Evolutionary conservation across 164 flowering plant genomes (phyloP).

Genomic region (Cinnamomum micranthum): DNA sequence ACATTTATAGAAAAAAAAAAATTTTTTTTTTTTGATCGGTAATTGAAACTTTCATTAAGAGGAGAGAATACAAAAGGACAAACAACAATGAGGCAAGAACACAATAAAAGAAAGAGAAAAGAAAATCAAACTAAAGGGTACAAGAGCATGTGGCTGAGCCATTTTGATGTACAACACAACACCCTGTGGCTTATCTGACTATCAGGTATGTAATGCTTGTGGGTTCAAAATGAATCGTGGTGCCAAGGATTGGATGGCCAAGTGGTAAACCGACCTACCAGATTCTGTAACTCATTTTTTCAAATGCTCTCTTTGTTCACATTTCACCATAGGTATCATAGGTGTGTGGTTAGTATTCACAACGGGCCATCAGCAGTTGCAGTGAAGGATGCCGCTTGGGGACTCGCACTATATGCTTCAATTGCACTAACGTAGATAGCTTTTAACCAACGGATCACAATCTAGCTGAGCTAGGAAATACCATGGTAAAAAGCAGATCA

Average conservation of each 20-base stretch:
- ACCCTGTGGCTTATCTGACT: neutral
- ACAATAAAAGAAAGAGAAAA: no score
- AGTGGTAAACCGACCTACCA: constrained; percentile 7
- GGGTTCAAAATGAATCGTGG: constrained; percentile 21
- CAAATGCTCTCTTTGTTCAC: neutral
- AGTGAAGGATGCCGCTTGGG: constrained; percentile 22
- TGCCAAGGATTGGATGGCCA: constrained; percentile 24
- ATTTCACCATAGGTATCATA: neutral
- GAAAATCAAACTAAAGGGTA: no score
- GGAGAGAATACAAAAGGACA: no score
- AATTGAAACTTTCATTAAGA: no score
- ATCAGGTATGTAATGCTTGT: constrained; percentile 11
- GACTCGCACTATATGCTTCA: constrained; percentile 20
- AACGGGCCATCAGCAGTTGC: constrained; percentile 21
- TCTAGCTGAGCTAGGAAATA: neutral
- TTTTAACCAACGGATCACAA: neutral
- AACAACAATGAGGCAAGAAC: no score
- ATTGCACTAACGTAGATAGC: constrained; percentile 4
- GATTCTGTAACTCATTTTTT: neutral
- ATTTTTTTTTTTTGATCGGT: no score
- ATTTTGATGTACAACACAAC: neutral
- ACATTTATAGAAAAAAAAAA: neutral
- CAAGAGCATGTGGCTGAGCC: neutral
- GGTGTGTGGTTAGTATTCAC: constrained; percentile 21
- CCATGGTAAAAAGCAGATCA: neutral